Conservation (phyloP, 1,284 basidiomycete genomes). For the Apiotrichum montevideense region DNA sequence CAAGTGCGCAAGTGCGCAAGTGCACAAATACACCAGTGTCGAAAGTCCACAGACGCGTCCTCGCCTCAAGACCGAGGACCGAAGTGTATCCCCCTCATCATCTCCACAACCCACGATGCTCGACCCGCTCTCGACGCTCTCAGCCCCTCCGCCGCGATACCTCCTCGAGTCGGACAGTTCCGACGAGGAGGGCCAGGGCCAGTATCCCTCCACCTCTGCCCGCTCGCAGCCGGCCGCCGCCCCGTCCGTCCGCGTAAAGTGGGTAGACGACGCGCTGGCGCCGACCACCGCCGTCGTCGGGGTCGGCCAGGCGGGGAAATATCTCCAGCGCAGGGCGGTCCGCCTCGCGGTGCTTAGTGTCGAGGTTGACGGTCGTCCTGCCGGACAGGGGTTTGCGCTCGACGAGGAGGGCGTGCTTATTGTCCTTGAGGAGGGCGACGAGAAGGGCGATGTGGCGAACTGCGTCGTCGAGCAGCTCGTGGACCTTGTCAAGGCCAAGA, state of each 20-base stretch:
- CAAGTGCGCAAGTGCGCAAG: background rate
- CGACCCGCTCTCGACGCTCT: conserved; percentile 32
- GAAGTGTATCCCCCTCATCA: background rate
- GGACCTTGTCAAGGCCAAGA: background rate
- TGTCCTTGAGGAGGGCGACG: conserved; percentile 7
- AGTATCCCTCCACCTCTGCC: conserved; percentile 14
- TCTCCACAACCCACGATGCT: conserved; percentile 21
- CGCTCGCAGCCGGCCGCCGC: background rate
- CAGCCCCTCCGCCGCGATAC: conserved; percentile 40
- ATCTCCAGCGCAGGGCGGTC: conserved; percentile 15
- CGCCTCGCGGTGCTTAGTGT: conserved; percentile 12
- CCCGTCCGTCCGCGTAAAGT: background rate
- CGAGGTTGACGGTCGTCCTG: conserved; percentile 5
- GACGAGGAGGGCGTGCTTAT: conserved; percentile 9
- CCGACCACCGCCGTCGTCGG: conserved; percentile 16
- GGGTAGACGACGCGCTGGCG: background rate
- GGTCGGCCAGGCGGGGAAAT: conserved; percentile 34
- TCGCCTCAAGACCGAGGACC: too few species aligned
- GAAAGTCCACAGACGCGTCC: too few species aligned
- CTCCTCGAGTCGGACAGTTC: conserved; percentile 43
- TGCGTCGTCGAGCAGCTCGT: conserved; percentile 3
- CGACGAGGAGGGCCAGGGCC: conserved; percentile 43
- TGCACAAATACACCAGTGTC: too few species aligned
- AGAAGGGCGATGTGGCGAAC: conserved; percentile 8
- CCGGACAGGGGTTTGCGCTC: conserved; percentile 15